Base-by-base conservation (phyloP, 768 basidiomycete species). In the Boletus sp. region DNA sequence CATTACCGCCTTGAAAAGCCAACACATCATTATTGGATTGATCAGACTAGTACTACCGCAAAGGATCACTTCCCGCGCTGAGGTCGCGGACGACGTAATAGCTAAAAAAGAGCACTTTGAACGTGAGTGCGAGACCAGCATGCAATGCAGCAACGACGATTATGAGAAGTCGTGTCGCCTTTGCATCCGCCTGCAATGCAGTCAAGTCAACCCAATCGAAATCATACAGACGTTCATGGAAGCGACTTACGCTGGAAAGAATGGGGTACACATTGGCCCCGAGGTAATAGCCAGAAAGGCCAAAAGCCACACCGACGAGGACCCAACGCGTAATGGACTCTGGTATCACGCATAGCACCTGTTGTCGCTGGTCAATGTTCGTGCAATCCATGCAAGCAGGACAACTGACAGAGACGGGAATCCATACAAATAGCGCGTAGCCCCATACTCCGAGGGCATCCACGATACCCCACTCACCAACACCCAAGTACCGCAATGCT, bases 341-440 rank as follows among this genome's bases (percentile, higher is more conserved):
- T 0, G 94, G 93, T 43, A 92, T 87, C 14, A 97, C 86, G 64
- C 91, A 95, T 11, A 97, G 74, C 9, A 95, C 73, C 90, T 92
- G 55, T 17, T 51, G 32, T 25, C n/a, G 17, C n/a, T 27, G 10
- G 53, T 60, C 11, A 57, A 51, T 17, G 17, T 41, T 14, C 21
- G 29, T 29, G 10, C 1, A 32, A 42, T 7, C 2, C 29, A 27
- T 4, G 8, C 43, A 51, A 25, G 30, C 14, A 40, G 30, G 35
- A 56, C 23, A 45, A 74, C 87, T 56, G 53, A 92, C 90, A 37
- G 93, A 81, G 39, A 91, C 86, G 10, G 92, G 88, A 56, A 94
- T 91, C 93, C 92, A 93, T 3, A 90, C 82, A 56, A 93, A 92
- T 64, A 87, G 82, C 10, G 76, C 83, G 66, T 93, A 92, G 0